phyloP scores from a whole-genome alignment of 257 asterid genomes.

The Paulownia fortunei region DNA sequence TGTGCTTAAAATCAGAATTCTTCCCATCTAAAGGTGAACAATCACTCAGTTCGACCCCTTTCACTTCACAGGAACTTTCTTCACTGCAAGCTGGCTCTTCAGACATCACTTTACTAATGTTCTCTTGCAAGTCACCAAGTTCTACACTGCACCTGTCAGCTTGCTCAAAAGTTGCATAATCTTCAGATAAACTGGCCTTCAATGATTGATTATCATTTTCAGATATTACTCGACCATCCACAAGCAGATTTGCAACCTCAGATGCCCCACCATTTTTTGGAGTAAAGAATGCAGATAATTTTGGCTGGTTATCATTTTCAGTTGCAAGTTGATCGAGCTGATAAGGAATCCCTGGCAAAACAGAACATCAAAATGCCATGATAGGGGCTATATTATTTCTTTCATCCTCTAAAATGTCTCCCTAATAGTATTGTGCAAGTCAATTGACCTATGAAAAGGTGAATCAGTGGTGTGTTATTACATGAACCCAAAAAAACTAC shows the following conservation, averaged over 20 bases:
- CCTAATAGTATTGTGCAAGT: conserved; percentile 1
- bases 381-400: conserved; percentile 15
- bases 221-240: conserved; percentile 36
- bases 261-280: conserved; percentile 44
- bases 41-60: conserved; percentile 48
- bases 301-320: conserved; percentile 73
- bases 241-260: conserved; percentile 40
- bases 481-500: background rate
- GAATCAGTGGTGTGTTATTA: background rate
- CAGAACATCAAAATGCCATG: conserved; percentile 21
- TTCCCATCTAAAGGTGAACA: conserved; percentile 43
- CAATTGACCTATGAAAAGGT: conserved; percentile 10
- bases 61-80: conserved; percentile 49
- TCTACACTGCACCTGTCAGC: conserved; percentile 33
- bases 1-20: conserved; percentile 42
- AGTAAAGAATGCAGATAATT: conserved; percentile 74
- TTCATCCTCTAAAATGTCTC: conserved; percentile 7
- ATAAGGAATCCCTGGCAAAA: conserved; percentile 77
- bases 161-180: conserved; percentile 47
- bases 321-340: conserved; percentile 86
- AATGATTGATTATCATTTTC: conserved; percentile 41
- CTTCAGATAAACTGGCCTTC: conserved; percentile 35
- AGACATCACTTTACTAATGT: conserved; percentile 35
- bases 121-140: conserved; percentile 41
- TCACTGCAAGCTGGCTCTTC: conserved; percentile 53